Conservation (phyloP, 805 yeast genomes). For the Wickerhamiella cacticola region DNA sequence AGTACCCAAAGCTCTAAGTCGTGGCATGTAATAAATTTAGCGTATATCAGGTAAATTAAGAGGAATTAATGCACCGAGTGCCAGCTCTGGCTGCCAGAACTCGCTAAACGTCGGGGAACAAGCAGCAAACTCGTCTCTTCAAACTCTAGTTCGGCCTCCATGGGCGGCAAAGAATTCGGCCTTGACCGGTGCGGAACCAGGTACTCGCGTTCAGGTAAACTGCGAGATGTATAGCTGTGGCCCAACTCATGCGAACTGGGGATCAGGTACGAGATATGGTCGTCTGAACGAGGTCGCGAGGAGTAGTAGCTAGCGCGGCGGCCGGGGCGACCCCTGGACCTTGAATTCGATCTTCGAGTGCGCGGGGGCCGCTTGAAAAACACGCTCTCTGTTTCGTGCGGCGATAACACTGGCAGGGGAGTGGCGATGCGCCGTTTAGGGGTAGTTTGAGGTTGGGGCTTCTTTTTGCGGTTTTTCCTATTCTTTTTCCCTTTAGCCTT, state of each 20-base stretch:
- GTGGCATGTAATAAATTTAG: too few relatives aligned
- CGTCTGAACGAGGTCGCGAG: neutral
- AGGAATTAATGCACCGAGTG: neutral
- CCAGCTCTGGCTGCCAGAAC: neutral
- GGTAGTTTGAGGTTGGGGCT: neutral
- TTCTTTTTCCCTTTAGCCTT: neutral
- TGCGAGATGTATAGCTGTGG: too few relatives aligned
- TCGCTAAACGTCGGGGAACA: neutral
- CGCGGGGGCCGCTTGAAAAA: too few relatives aligned
- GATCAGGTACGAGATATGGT: too few relatives aligned
- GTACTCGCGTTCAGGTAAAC: neutral
- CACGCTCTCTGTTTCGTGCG: too few relatives aligned
- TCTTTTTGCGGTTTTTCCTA: neutral
- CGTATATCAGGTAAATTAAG: neutral
- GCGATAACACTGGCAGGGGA: too few relatives aligned
- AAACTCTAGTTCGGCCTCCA: neutral
- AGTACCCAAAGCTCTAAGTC: conserved; percentile 23
- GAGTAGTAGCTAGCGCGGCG: neutral
- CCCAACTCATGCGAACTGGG: too few relatives aligned
- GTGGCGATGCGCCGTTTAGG: neutral
- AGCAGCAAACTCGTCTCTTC: conserved; percentile 1
- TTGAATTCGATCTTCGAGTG: too few relatives aligned
- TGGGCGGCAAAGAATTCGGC: neutral
- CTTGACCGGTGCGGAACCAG: neutral
- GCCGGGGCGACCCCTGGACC: too few relatives aligned